Evolutionary conservation across 345 rosid genomes (phyloP).

Genomic region (Cardiospermum halicacabum): DNA sequence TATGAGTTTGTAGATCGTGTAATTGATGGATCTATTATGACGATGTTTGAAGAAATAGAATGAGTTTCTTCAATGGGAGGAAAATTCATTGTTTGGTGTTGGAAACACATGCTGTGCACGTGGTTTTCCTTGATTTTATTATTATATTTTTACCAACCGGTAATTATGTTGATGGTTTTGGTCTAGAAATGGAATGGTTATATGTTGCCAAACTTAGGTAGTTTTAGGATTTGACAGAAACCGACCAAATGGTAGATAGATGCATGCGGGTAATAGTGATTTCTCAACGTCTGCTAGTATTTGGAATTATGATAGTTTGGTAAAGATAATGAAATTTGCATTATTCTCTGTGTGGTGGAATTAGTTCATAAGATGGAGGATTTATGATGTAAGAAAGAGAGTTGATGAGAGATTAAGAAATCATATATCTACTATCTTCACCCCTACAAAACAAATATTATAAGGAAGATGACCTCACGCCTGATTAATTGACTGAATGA

Average conservation of each 20-base stretch:
- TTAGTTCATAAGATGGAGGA: too few relatives aligned
- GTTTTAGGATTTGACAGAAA: background rate
- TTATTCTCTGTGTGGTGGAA: too few relatives aligned
- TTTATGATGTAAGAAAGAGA: too few relatives aligned
- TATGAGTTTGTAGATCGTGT: background rate
- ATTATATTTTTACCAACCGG: background rate
- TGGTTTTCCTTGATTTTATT: background rate
- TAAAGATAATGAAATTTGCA: too few relatives aligned
- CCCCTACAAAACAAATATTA: too few relatives aligned
- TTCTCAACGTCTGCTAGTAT: too few relatives aligned
- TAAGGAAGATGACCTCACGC: too few relatives aligned
- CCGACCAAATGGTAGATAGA: background rate
- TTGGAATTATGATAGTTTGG: too few relatives aligned
- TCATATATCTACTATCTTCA: too few relatives aligned
- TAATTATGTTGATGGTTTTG: background rate
- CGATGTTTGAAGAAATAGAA: background rate
- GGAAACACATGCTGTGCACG: background rate
- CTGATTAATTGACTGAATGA: too few relatives aligned
- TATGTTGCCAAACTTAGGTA: background rate
- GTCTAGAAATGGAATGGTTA: background rate
- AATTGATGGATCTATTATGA: background rate
- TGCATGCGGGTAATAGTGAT: too few relatives aligned
- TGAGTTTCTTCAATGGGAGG: background rate
- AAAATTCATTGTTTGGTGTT: background rate
- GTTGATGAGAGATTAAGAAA: too few relatives aligned